These are phyloP conservation scores for Cucurbitaria berberidis DNA, from an alignment of 2,329 filamentous ascomycete genomes.

Conservation along the genomic window DNA sequence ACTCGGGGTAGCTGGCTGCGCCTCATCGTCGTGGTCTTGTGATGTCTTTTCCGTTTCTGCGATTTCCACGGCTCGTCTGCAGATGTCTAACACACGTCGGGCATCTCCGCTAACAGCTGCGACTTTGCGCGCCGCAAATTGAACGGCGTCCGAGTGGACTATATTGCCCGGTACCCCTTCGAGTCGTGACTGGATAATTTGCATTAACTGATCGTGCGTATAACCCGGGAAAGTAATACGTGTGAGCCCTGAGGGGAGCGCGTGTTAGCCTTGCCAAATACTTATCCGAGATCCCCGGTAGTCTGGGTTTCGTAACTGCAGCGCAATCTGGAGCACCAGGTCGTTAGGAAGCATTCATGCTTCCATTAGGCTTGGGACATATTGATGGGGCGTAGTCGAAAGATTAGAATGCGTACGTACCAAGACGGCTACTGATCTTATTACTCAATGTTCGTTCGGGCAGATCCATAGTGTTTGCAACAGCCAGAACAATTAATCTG, in stretches of 20 bases:
- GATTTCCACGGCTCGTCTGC: slow-evolving; percentile 90
- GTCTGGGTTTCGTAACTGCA: slow-evolving; percentile 21
- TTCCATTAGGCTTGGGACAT: slow-evolving; percentile 19
- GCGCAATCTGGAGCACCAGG: slow-evolving; percentile 21
- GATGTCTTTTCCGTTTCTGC: slow-evolving; percentile 74
- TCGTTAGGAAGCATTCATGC: slow-evolving; percentile 23
- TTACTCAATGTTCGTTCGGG: slow-evolving; percentile 96
- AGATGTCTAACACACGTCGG: slow-evolving; percentile 90
- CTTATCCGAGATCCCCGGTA: slow-evolving; percentile 24
- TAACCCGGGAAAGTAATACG: slow-evolving; percentile 97
- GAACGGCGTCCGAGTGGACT: slow-evolving; percentile 89
- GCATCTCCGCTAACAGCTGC: slow-evolving; percentile 96
- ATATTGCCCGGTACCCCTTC: slow-evolving; percentile 87
- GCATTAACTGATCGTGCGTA: slow-evolving; percentile 95
- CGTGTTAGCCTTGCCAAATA: slow-evolving; percentile 40
- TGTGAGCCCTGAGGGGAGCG: slow-evolving; percentile 66
- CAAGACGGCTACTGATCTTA: slow-evolving; percentile 87
- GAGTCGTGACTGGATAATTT: slow-evolving; percentile 93
- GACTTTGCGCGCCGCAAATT: slow-evolving; percentile 96
- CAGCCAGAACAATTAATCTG: slow-evolving; percentile 91
- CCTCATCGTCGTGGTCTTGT: slow-evolving; percentile 41
- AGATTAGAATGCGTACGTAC: slow-evolving; percentile 40
- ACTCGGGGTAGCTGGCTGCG: slow-evolving; percentile 66
- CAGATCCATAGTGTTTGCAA: slow-evolving; percentile 98
- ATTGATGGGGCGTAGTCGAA: slow-evolving; percentile 22